Evolutionary conservation across 495 filamentous ascomycete genomes (phyloP), one percentile per base, ranked within the genome.

Genomic region (Penicillium goetzii): DNA sequence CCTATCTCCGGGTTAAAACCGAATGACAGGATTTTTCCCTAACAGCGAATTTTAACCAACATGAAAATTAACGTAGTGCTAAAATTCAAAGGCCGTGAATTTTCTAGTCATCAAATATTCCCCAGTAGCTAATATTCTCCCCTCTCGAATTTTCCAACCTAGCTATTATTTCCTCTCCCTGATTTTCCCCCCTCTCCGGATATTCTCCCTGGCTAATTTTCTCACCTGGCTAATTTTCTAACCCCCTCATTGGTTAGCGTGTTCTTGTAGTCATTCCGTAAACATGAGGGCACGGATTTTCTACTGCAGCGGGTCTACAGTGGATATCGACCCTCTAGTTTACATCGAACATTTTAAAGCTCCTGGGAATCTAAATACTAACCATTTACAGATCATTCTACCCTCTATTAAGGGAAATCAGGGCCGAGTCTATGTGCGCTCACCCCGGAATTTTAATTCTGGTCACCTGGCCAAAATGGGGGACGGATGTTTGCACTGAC

Each of bases 251-350:
- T 47, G 19, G n/a, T 19, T 47, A 47, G 23, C 43, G 23, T 12
- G 43, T 47, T 47, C 43, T 47, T 10, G 43, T 19, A 47, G 43
- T 47, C n/a, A 47, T 47, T 36, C 34, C 34, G 34, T 36, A 36
- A 36, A 36, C 34, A 36, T 36, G 10, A 36, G 34, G 34, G 34
- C 34, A 36, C 34, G 34, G 34, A 36, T 36, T 5, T 36, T 36
- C 36, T 14, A 36, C n/a, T n/a, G n/a, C n/a, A n/a, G n/a, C n/a
- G n/a, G n/a, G n/a, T n/a, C n/a, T n/a, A n/a, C n/a, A n/a, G n/a
- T n/a, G n/a, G n/a, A n/a, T n/a, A n/a, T n/a, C n/a, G n/a, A n/a
- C n/a, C n/a, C n/a, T n/a, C n/a, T n/a, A n/a, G n/a, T n/a, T n/a
- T n/a, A n/a, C n/a, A n/a, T n/a, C n/a, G n/a, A n/a, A n/a, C n/a